Conservation (phyloP, 306 rosid species). For the Erythrophleum fordii region DNA sequence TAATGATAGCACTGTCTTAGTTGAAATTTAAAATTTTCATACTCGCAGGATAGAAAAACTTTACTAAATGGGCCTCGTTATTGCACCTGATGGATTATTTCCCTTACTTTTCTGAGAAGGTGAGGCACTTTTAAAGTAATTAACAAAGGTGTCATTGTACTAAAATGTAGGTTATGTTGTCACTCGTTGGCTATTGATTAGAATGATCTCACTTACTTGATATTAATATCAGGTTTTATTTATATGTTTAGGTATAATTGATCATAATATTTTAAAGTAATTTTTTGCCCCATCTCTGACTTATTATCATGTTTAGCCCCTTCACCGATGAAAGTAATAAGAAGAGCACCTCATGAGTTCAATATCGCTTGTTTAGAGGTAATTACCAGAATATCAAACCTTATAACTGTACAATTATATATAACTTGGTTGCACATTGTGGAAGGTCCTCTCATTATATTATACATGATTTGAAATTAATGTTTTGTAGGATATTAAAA, state of each 20-base stretch:
- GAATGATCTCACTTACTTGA: not conserved
- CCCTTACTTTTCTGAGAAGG: conserved; percentile 94
- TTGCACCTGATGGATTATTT: conserved; percentile 93
- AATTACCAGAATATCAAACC: conserved; percentile 32
- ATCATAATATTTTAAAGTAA: not conserved
- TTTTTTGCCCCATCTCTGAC: conserved; percentile 19
- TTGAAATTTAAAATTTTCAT: conserved; percentile 26
- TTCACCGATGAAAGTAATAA: conserved; percentile 65
- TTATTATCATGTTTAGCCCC: conserved; percentile 32
- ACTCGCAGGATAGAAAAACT: conserved; percentile 82
- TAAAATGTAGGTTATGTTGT: conserved; percentile 8
- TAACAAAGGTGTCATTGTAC: conserved; percentile 11
- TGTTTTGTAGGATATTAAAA: conserved; percentile 76
- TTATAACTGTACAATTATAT: not conserved
- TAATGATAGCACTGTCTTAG: conserved; percentile 19
- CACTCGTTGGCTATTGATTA: conserved; percentile 24
- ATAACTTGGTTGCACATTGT: conserved; percentile 12
- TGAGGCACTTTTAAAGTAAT: conserved; percentile 40
- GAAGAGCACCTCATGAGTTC: conserved; percentile 99
- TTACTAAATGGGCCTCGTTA: conserved; percentile 89
- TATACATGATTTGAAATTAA: not conserved
- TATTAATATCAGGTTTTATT: conserved; percentile 15
- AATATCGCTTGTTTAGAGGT: conserved; percentile 98
- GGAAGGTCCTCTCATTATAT: conserved; percentile 21
- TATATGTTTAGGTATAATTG: conserved; percentile 3